These are phyloP conservation scores for Metarhizium album DNA, from an alignment of 2,329 filamentous ascomycete species.

Conservation along the genomic window DNA sequence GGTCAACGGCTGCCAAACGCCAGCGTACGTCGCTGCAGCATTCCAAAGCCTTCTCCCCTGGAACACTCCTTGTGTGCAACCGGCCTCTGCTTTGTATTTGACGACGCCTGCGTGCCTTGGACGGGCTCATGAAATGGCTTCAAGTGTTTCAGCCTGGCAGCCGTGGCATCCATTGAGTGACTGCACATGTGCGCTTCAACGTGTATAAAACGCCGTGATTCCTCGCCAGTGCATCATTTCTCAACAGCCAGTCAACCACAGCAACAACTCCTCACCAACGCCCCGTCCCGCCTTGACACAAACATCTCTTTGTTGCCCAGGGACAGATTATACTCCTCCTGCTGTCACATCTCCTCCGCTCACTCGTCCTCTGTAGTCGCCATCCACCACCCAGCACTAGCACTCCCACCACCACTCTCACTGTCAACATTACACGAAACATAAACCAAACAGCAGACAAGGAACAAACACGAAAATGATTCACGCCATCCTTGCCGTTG, in stretches of 20 bases:
- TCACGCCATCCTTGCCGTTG: slow-evolving; percentile 9
- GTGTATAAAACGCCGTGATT: background rate
- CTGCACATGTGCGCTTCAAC: too few relatives aligned
- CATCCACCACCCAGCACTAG: too few relatives aligned
- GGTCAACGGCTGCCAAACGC: background rate
- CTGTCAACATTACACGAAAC: background rate
- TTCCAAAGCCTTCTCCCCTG: background rate
- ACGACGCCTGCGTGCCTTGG: background rate
- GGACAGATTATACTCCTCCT: too few relatives aligned
- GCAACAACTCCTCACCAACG: too few relatives aligned
- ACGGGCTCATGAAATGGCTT: background rate
- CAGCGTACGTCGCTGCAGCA: background rate
- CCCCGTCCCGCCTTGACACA: too few relatives aligned
- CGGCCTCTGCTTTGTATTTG: background rate
- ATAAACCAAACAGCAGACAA: background rate
- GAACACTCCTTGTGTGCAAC: background rate
- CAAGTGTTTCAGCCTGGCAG: background rate
- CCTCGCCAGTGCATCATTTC: background rate
- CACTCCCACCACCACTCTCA: background rate
- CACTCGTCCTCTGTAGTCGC: too few relatives aligned
- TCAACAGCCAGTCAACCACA: background rate
- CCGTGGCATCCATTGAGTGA: background rate
- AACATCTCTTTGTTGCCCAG: too few relatives aligned
- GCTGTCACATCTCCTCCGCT: too few relatives aligned
- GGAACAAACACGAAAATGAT: slow-evolving; percentile 8